Conservation (phyloP, 257 asterid species). For the Scutellaria minor region DNA sequence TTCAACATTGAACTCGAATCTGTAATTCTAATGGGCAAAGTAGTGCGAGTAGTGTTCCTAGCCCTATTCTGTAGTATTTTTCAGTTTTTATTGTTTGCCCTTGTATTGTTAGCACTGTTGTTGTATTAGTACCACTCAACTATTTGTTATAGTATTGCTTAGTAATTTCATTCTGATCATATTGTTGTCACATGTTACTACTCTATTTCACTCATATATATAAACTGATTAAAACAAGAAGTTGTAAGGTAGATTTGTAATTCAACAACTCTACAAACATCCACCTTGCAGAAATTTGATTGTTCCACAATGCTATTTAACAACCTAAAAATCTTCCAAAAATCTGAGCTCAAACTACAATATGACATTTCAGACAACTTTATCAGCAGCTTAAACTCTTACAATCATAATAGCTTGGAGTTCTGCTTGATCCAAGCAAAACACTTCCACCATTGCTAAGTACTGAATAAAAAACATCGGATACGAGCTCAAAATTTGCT, state of each 20-base stretch:
- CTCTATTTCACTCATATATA: no score
- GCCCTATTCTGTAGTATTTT: constrained; percentile 17
- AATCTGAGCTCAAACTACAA: not conserved
- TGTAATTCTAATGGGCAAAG: constrained; percentile 1
- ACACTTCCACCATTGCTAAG: constrained; percentile 12
- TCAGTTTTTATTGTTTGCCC: not conserved
- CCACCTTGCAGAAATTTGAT: no score
- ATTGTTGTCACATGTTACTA: not conserved
- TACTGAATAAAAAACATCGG: not conserved
- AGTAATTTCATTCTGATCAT: not conserved
- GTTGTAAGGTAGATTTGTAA: no score
- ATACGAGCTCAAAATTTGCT: constrained; percentile 51
- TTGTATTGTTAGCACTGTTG: constrained; percentile 11
- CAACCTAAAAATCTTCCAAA: not conserved
- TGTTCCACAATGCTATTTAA: not conserved
- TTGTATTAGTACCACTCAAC: not conserved
- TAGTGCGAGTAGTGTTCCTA: not conserved
- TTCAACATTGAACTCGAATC: constrained; percentile 3
- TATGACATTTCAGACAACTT: constrained; percentile 21
- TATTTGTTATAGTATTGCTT: no score
- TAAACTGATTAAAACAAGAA: no score
- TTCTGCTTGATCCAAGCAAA: not conserved
- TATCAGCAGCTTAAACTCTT: not conserved
- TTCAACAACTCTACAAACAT: not conserved
- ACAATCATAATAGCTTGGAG: not conserved